Evolutionary conservation across 2,329 filamentous ascomycete genomes (phyloP), one percentile per base, ranked within the genome.

Genomic region (Aspergillus tanneri): DNA sequence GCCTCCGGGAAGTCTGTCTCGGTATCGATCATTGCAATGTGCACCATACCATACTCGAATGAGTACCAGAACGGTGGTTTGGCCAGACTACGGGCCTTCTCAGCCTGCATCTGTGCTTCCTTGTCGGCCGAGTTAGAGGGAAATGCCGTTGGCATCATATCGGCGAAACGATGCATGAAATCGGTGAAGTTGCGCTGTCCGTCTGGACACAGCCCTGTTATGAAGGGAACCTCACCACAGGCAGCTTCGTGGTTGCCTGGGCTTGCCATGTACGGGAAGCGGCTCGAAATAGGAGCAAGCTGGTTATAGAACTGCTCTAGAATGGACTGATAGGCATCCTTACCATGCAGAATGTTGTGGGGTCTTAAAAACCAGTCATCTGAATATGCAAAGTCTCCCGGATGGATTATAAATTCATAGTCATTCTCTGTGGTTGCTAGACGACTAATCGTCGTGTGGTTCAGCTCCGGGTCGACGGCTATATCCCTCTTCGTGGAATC

Each of bases 181-280:
- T 81, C 80, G 3, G 79, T 83, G 61, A 83, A 84, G 64, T 84
- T 84, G 54, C 71, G 75, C 59, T 84, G 80, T 5, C 80, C 80
- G 2, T 69, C 64, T 0, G 62, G 63, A 40, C 64, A 67, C 5
- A 62, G 57, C 2, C 52, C 48, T 1, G 51, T 43, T 1, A 57
- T 47, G 32, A 56, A 59, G 7, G 63, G 60, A 14, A 65, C 57
- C 30, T 67, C 62, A 1, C 54, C 59, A 59, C 80, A 83, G 35
- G 69, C 66, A 1, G 80, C 79, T 60, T 84, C 81, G 61, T 84
- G 81, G 62, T 84, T 84, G 0, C 81, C 81, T 0, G 79, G 79
- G 14, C 71, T 72, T 5, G 72, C 74, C 77, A 80, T 80, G 70
- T 83, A 84, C 0, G 73, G 67, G 62, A 82, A 82, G 38, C 75